A percentile compares a stretch with the other conserved stretches of the same genome.
phyloP scores from a whole-genome alignment of 768 basidiomycete species.

The Porphyrellus cyaneotinctus region DNA sequence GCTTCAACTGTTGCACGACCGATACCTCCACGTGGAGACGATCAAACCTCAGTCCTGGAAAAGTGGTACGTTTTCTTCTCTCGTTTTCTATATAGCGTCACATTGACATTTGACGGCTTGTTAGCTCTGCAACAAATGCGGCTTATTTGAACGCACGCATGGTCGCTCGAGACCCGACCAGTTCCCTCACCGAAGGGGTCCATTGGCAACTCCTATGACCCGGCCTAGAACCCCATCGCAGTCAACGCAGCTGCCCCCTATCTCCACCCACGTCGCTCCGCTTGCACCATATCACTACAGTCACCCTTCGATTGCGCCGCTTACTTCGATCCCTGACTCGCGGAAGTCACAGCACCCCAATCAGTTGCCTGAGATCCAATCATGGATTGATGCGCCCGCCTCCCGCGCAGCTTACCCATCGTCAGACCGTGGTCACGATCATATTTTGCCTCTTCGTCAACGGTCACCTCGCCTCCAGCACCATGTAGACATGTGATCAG shows the following conservation, averaged over 20 bases:
- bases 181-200: conserved; percentile 76
- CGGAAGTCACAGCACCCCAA: conserved; percentile 33
- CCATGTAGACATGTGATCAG: conserved; percentile 31
- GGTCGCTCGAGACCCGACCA: conserved; percentile 75
- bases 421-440: conserved; percentile 31
- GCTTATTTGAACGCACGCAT: conserved; percentile 77
- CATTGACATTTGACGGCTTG: conserved; percentile 4
- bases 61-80: conserved; percentile 48
- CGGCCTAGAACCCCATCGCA: conserved; percentile 52
- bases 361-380: conserved; percentile 45
- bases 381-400: conserved; percentile 41
- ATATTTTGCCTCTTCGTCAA: conserved; percentile 28
- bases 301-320: conserved; percentile 51
- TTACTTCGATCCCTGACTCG: conserved; percentile 35
- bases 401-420: conserved; percentile 26
- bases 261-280: conserved; percentile 37
- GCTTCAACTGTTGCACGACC: conserved; percentile 83
- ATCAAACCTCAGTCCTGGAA: conserved; percentile 73
- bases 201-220: conserved; percentile 48
- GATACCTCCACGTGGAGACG: conserved; percentile 81
- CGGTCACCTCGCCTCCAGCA: conserved; percentile 32
- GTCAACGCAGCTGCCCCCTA: conserved; percentile 41
- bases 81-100: not conserved
- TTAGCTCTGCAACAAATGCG: conserved; percentile 61
- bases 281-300: conserved; percentile 48